Percentiles rank a stretch among this genome's conserved stretches.
Evolutionary conservation across 2,329 filamentous ascomycete species (phyloP).

Genomic region (Colletotrichum cereale): DNA sequence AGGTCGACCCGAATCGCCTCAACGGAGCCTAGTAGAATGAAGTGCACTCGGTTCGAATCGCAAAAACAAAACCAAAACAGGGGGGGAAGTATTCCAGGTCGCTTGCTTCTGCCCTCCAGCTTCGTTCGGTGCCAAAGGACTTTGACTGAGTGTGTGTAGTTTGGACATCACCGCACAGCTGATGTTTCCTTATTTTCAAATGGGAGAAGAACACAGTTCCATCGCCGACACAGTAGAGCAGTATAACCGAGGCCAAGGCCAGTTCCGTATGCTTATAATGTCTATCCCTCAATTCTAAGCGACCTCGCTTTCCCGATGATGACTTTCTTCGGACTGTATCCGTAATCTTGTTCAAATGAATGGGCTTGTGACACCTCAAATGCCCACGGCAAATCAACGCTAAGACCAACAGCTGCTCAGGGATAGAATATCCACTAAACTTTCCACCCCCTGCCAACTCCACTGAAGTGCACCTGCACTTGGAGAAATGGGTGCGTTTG

Average conservation of each 20-base stretch:
- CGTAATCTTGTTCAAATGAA: neutral
- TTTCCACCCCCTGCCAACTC: constrained; percentile 18
- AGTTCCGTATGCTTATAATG: too few species aligned
- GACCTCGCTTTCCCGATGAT: neutral
- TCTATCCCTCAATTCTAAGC: neutral
- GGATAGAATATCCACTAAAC: constrained; percentile 18
- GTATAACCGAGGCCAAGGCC: neutral
- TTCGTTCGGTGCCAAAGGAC: neutral
- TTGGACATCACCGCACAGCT: neutral
- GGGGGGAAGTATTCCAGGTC: too few species aligned
- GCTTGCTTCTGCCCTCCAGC: neutral
- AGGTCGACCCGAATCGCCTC: neutral
- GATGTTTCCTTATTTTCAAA: neutral
- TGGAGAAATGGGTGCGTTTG: constrained; percentile 15
- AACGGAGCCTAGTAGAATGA: neutral
- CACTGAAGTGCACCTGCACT: constrained; percentile 21
- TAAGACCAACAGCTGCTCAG: constrained; percentile 8
- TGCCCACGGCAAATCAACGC: neutral
- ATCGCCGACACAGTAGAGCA: neutral
- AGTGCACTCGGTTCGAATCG: neutral
- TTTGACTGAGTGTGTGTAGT: neutral
- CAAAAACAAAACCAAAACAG: too few species aligned
- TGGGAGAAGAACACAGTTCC: neutral
- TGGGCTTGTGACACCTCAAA: neutral
- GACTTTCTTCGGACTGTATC: neutral